Base-by-base conservation (phyloP, 1,284 basidiomycete genomes). In the Porodaedalea pini region DNA sequence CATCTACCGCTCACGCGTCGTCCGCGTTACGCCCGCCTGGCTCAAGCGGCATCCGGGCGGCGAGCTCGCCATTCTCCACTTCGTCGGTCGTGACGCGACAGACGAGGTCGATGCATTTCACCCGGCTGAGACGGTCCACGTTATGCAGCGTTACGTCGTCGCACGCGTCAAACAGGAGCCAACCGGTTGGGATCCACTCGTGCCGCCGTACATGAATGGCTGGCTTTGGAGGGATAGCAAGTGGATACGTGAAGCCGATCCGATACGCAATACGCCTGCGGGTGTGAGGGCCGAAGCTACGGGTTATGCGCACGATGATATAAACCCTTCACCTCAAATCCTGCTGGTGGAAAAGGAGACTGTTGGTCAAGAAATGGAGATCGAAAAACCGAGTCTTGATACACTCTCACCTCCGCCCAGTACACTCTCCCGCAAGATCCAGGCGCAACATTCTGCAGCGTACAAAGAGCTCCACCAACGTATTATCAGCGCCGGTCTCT, bases 91-190 rank as follows among this genome's bases (percentile, higher is more conserved):
- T 51, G 95, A 99, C 69, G 96, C 94, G 0, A 85, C 88, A 2
- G 92, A 97, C 75, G 96, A 99, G 71, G 90, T 98, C 47, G 84
- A 93, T 62, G 96, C 93, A 10, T 98, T 94, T 73, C 96, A 99
- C 70, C 78, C 79, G 1, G 80, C 84, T 32, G 72, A 78, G 52
- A 89, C 93, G 41, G 74, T 85, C 54, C 73, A 75, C 23, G 75
- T 80, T 47, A 85, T 99, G 69, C 73, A 75, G 21, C 78, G 79
- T 31, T 98, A 90, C 70, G 81, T 83, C 47, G 78, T 97, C 29
- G 96, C 88, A 11, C 78, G 78, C 23, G 85, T 98, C 17, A 79
- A 86, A 56, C 77, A 39, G 4, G 57, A 43, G 15, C 72, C 74
- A 34, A 67, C 75, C 56, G 77, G 80, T 3, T 98, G 94, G 91